Evolutionary conservation across 345 rosid species (phyloP).

Genomic region (Bruguiera gymnorhiza): DNA sequence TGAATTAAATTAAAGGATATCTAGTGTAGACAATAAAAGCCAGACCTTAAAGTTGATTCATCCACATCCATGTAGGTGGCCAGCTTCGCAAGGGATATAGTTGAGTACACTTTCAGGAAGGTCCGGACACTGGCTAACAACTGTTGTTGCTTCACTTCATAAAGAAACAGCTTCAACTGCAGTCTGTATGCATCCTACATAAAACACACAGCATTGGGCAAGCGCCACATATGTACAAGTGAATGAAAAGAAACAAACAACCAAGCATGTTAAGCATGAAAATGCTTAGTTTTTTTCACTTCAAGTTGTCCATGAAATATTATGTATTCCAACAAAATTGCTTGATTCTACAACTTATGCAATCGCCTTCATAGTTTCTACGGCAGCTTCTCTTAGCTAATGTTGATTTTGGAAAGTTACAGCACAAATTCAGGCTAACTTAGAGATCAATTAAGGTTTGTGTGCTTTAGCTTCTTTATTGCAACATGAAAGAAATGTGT

Average conservation of each 20-base stretch:
- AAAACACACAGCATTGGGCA: conserved; percentile 1
- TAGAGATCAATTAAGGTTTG: too few relatives aligned
- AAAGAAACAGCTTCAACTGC: conserved; percentile 88
- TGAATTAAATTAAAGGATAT: not conserved
- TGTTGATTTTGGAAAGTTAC: too few relatives aligned
- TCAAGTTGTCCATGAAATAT: too few relatives aligned
- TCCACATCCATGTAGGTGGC: conserved; percentile 92
- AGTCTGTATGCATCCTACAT: conserved; percentile 89
- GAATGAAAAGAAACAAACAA: not conserved
- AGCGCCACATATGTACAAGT: not conserved
- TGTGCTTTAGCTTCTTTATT: too few relatives aligned
- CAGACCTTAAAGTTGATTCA: conserved; percentile 78
- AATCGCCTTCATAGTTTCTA: too few relatives aligned
- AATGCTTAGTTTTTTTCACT: not conserved
- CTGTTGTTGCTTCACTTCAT: conserved; percentile 95
- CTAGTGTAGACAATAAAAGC: not conserved
- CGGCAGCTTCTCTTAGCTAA: too few relatives aligned
- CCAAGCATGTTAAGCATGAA: not conserved
- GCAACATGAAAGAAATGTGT: not conserved
- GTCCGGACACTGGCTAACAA: conserved; percentile 72
- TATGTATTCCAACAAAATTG: too few relatives aligned
- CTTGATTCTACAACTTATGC: too few relatives aligned
- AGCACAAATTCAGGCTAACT: too few relatives aligned
- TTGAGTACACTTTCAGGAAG: conserved; percentile 84
- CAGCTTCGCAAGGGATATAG: conserved; percentile 80